Percentiles rank a stretch among this genome's conserved stretches.
These are phyloP conservation scores for Sugiyamaella marilandica DNA, from an alignment of 805 yeast genomes.

Conservation along the genomic window DNA sequence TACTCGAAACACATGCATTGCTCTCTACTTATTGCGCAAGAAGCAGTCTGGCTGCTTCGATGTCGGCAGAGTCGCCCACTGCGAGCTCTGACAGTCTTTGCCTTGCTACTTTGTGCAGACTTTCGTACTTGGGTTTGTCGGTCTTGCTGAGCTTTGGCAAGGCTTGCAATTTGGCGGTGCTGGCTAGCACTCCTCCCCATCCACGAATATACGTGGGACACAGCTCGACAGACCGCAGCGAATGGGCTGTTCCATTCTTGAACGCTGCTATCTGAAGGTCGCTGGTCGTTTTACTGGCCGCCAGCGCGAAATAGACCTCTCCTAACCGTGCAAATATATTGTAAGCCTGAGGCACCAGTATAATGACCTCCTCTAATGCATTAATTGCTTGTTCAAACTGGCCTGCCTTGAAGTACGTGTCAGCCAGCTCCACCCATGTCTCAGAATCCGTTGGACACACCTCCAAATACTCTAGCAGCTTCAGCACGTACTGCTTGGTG, in stretches of 20 bases:
- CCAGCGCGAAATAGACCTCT: conserved; percentile 34
- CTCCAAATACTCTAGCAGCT: conserved; percentile 52
- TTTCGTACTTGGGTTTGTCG: conserved; percentile 27
- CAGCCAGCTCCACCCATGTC: conserved; percentile 73
- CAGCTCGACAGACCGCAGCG: conserved; percentile 69
- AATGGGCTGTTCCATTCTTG: conserved; percentile 40
- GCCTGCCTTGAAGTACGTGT: conserved; percentile 55
- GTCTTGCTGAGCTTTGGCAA: conserved; percentile 20
- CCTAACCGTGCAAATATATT: conserved; percentile 62
- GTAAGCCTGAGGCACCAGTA: conserved; percentile 66
- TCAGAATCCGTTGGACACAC: conserved; percentile 69
- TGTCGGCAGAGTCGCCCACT: conserved; percentile 28
- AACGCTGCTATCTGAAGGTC: conserved; percentile 14
- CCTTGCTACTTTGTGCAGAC: conserved; percentile 37
- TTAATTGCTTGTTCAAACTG: conserved; percentile 63
- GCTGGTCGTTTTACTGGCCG: conserved; percentile 7
- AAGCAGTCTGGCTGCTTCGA: conserved; percentile 35
- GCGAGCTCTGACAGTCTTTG: conserved; percentile 35
- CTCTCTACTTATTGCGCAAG: conserved; percentile 8
- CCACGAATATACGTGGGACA: conserved; percentile 64
- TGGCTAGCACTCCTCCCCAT: conserved; percentile 62
- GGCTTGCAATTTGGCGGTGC: conserved; percentile 30
- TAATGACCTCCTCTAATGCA: conserved; percentile 64
- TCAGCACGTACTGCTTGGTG: conserved; percentile 46
- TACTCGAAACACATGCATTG: neutral